phyloP scores from a whole-genome alignment of 2,329 filamentous ascomycete genomes.

The Ascochyta lentis region DNA sequence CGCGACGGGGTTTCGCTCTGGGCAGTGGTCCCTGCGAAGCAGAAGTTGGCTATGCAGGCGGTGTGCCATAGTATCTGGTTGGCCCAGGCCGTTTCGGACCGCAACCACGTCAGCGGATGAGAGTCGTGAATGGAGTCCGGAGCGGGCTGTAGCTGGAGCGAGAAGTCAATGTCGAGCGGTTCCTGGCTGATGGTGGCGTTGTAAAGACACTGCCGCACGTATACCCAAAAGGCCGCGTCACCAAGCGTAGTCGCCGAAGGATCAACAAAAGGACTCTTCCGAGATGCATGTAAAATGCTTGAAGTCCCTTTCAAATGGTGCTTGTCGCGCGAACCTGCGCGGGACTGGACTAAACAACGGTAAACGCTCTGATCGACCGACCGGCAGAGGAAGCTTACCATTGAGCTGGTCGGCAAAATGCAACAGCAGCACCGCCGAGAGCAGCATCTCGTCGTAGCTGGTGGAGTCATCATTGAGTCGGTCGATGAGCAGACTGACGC shows the following conservation, averaged over 20 bases:
- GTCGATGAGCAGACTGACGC: conserved; percentile 37
- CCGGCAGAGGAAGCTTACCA: conserved; percentile 13
- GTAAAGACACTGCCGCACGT: conserved; percentile 42
- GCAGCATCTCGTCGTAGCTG: conserved; percentile 35
- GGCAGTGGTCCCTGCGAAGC: conserved; percentile 27
- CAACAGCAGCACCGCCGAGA: conserved; percentile 41
- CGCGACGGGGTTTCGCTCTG: conserved; percentile 3
- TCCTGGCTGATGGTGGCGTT: conserved; percentile 42
- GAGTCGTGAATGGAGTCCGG: conserved; percentile 25
- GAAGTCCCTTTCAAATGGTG: conserved; percentile 39
- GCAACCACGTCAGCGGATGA: conserved; percentile 31
- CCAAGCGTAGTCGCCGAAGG: conserved; percentile 39
- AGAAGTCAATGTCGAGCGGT: conserved; percentile 38
- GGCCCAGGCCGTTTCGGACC: conserved; percentile 38
- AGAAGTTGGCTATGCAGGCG: conserved; percentile 37
- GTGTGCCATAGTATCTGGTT: conserved; percentile 41
- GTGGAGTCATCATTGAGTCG: conserved; percentile 29
- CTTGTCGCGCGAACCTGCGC: conserved; percentile 31
- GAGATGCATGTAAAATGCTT: conserved; percentile 38
- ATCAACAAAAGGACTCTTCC: conserved; percentile 31
- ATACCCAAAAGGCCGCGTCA: conserved; percentile 44
- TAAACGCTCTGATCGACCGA: too few species aligned
- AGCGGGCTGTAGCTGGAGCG: conserved; percentile 28
- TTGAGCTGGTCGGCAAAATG: conserved; percentile 42
- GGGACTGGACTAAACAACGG: neutral